phyloP scores from a whole-genome alignment of 352 stramenopile genomes.

The Phytopythium vexans region DNA sequence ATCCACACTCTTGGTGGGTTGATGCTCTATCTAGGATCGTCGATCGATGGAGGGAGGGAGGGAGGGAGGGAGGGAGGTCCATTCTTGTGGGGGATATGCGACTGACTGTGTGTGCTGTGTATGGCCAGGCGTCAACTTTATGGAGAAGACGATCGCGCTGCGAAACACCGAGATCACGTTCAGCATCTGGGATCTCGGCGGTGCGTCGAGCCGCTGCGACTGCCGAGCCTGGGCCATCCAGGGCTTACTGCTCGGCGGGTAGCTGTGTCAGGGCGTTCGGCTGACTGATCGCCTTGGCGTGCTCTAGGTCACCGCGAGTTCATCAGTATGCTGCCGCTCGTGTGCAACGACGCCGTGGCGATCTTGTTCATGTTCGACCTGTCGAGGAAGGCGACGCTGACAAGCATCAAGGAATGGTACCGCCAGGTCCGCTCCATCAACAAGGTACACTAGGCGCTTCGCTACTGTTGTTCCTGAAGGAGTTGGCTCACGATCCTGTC shows the following conservation, averaged over 20 bases:
- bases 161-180: conserved; percentile 95
- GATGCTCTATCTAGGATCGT: neutral
- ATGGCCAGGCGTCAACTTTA: conserved; percentile 92
- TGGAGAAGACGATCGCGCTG: conserved; percentile 95
- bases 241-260: neutral
- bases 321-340: conserved; percentile 92
- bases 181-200: conserved; percentile 94
- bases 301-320: conserved; percentile 86
- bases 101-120: neutral
- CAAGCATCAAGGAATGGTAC: conserved; percentile 93
- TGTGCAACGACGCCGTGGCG: conserved; percentile 93
- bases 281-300: neutral
- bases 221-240: neutral
- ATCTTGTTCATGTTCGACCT: conserved; percentile 97
- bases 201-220: conserved; percentile 12
- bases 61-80: no score
- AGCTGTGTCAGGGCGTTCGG: no score
- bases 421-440: conserved; percentile 88
- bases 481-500: neutral
- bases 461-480: neutral
- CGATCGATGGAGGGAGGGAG: no score
- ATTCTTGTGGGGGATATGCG: neutral
- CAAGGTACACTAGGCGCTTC: conserved; percentile 43
- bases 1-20: conserved; percentile 90
- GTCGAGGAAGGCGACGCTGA: conserved; percentile 89